phyloP scores from a whole-genome alignment of 345 rosid species.

The Populus euphratica region DNA sequence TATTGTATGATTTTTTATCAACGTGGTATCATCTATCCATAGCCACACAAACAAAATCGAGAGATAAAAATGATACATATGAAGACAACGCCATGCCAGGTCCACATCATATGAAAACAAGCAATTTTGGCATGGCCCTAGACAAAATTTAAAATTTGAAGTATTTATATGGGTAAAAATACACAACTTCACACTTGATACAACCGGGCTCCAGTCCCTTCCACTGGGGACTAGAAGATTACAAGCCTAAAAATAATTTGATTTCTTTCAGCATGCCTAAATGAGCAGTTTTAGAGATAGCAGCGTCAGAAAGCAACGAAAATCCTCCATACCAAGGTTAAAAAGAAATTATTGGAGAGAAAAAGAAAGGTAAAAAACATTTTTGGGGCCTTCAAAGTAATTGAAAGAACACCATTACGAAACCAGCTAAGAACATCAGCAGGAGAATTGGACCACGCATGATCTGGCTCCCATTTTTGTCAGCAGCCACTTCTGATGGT shows the following conservation, averaged over 20 bases:
- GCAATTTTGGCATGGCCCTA: not conserved
- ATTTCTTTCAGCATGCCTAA: not conserved
- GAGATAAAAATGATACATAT: not conserved
- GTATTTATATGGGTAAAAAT: not conserved
- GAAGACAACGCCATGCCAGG: not conserved
- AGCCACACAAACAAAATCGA: conserved; percentile 2
- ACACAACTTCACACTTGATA: not conserved
- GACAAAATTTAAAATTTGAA: not conserved
- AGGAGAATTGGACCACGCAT: conserved; percentile 2
- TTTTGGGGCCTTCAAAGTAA: conserved; percentile 18
- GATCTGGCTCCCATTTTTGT: not conserved
- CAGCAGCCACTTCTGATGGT: not conserved
- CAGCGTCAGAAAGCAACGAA: not conserved
- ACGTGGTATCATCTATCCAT: not conserved
- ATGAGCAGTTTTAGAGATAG: not conserved
- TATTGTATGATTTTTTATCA: not conserved
- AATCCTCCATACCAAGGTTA: not conserved
- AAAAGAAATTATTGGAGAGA: not conserved
- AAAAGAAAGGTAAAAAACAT: not conserved
- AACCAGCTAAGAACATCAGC: conserved; percentile 5
- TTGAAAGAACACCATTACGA: conserved; percentile 2
- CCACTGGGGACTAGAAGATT: not conserved
- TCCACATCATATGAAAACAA: not conserved
- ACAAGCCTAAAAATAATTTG: not conserved
- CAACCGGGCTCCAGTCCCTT: not conserved